These are phyloP conservation scores for Polygonum aviculare DNA, from an alignment of 148 eudicot genomes.

Conservation along the genomic window DNA sequence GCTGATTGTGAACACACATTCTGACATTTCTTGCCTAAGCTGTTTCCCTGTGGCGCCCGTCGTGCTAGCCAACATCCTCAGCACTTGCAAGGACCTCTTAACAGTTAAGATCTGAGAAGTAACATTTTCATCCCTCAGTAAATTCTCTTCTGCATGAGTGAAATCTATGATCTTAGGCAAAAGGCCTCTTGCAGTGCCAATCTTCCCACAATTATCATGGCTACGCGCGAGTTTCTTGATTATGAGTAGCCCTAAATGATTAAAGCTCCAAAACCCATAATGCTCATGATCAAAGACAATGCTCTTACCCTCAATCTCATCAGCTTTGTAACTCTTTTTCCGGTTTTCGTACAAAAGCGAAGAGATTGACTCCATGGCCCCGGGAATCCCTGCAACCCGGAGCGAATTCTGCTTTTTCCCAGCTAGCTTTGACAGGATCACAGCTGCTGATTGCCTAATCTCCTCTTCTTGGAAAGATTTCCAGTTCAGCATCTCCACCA, in stretches of 20 bases:
- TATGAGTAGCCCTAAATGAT: constrained; percentile 63
- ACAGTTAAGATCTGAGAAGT: constrained; percentile 47
- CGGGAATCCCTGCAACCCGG: constrained; percentile 79
- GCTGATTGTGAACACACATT: constrained; percentile 76
- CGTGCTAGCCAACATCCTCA: constrained; percentile 66
- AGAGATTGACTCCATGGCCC: constrained; percentile 89
- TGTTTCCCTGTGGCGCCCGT: constrained; percentile 63
- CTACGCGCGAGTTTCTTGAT: constrained; percentile 84
- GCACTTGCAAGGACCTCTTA: constrained; percentile 59
- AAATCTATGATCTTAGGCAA: constrained; percentile 70
- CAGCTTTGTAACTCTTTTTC: constrained; percentile 19
- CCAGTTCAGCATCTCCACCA: constrained; percentile 92
- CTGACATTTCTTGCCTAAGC: constrained; percentile 72
- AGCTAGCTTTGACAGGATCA: constrained; percentile 49
- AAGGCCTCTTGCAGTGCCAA: constrained; percentile 74
- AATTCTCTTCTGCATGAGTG: constrained; percentile 45
- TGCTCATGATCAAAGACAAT: constrained; percentile 35
- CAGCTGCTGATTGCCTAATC: constrained; percentile 61
- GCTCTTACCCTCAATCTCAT: constrained; percentile 40
- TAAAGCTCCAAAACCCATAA: constrained; percentile 56
- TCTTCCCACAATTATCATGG: constrained; percentile 80
- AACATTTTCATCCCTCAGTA: constrained; percentile 35
- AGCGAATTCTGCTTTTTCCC: constrained; percentile 74
- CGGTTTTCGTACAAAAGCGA: constrained; percentile 49
- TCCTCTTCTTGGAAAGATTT: constrained; percentile 60